phyloP scores from a whole-genome alignment of 495 filamentous ascomycete species.

The Bombardia bombarda region DNA sequence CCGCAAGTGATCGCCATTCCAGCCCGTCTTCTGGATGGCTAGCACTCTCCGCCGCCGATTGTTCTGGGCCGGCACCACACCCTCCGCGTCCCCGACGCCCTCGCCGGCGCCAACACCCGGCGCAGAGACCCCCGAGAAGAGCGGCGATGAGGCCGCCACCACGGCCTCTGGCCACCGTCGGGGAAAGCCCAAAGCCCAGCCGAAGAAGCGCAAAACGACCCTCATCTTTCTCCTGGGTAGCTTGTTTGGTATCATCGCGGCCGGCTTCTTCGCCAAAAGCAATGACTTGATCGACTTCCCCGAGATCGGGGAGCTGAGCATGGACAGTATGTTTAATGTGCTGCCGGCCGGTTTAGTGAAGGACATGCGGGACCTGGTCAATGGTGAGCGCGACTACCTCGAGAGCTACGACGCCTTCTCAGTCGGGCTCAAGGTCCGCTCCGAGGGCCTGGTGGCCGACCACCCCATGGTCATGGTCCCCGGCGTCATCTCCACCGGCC shows the following conservation, averaged over 20 bases:
- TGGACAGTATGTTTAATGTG: conserved; percentile 74
- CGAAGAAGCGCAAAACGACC: conserved; percentile 63
- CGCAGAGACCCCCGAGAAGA: conserved; percentile 37
- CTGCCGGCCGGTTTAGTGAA: conserved; percentile 73
- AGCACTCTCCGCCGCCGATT: conserved; percentile 44
- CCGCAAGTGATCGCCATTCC: too few relatives aligned
- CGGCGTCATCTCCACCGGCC: conserved; percentile 91
- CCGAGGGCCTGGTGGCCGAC: conserved; percentile 73
- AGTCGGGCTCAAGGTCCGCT: conserved; percentile 70
- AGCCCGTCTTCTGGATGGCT: too few relatives aligned
- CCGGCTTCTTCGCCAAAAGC: conserved; percentile 75
- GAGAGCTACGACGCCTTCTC: conserved; percentile 84
- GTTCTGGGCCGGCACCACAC: not conserved
- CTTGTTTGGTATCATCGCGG: conserved; percentile 71
- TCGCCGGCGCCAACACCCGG: conserved; percentile 24
- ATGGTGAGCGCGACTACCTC: conserved; percentile 77
- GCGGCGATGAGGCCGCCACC: conserved; percentile 19
- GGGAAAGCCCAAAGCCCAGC: conserved; percentile 46
- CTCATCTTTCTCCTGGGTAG: conserved; percentile 80
- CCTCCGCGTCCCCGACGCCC: not conserved
- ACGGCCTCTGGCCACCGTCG: conserved; percentile 14
- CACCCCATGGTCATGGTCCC: conserved; percentile 96
- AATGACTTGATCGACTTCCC: conserved; percentile 80
- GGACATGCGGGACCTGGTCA: conserved; percentile 76
- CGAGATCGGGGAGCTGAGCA: conserved; percentile 69